Base-by-base conservation (phyloP, 2,329 filamentous ascomycete species). In the Fusarium pseudograminearum region DNA sequence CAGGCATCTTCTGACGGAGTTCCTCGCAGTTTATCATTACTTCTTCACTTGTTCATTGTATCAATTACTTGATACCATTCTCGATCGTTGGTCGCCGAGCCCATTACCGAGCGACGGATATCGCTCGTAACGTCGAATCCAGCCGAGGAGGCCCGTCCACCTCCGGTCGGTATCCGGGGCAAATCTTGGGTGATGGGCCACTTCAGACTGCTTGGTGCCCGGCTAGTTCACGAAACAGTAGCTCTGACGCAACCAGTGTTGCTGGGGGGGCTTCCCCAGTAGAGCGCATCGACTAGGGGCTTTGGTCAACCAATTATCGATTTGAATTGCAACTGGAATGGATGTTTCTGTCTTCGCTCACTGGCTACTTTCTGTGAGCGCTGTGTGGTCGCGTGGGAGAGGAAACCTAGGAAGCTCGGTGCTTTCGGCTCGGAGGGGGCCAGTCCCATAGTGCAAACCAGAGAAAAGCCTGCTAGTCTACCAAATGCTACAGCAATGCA, bases 151-250 rank as follows among this genome's bases (percentile, higher is more conserved):
- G 60, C 61, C 65, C 64, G 72, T 61, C 55, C 64, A 50, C 36
- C 59, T 74, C 72, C 72, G 72, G 72, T 74, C 72, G 72, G 72
- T 74, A 61, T 73, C 72, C 72, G 72, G 72, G 70, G 59, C 58
- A 56, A 46, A 48, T 67, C 41, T 54, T 74, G 72, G 70, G 72
- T 62, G 68, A 72, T 74, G 71, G 61, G 56, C 38, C 33, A 55
- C 42, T 57, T 58, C n/a, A 41, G 57, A 53, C 50, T 31, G 52
- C 28, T 28, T 63, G 70, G 54, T 51, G 42, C 47, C 65, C 53
- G 44, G 53, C 50, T 51, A 65, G 65, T 33, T 42, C 50, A 58
- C 59, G 50, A 52, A 58, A n/a, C 22, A 69, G 38, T 36, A 42
- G 44, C 53, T 69, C 69, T 73, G 69, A 73, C 71, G 67, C 69